Base-by-base conservation (phyloP, 306 rosid genomes). In the Senna tora region DNA sequence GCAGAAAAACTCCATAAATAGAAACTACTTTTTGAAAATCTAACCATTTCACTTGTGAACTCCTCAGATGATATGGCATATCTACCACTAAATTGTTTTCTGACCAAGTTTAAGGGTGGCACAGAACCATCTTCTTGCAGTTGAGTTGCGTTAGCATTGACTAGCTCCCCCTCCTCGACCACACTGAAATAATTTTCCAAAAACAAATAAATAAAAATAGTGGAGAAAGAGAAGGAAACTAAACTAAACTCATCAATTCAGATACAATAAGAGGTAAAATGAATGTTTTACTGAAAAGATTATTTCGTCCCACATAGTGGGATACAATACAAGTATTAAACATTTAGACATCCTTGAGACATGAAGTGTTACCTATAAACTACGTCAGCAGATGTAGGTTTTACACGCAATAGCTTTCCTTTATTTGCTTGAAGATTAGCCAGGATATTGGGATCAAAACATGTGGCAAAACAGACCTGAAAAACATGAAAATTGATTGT, bases 391-490 rank as follows among this genome's bases (percentile, higher is more conserved):
- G 93, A 80, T 20, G 96, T 91, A 22, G 97, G 96, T 81, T 87
- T 86, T 45, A 94, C 58, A 62, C 84, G 85, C 78, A 94, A 79
- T 55, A 91, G 77, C 76, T 88, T 94, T 75, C 96, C 99, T 81
- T 88, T 83, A 42, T 75, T 81, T 57, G 86, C 84, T 86, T 81
- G 93, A 68, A 94, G 90, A 76, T 87, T 77, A 65, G 87, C 82
- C 73, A 94, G 82, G 82, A 91, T 77, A 79, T 52, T 86, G 50
- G 91, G 81, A 82, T 94, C 99, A 73, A 94, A 91, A 80, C 99
- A 94, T 41, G 99, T 94, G 15, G 99, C 99, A 53, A 94, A 94
- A 84, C 97, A 94, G 56, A 94, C 95, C 98, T 94, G 83, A 54
- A 78, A 73, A 80, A 65, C 66, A 64, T 38, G 39, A 62, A 34